These are phyloP conservation scores for Trichosanthes cucumerina DNA, from an alignment of 306 rosid species.

Conservation along the genomic window DNA sequence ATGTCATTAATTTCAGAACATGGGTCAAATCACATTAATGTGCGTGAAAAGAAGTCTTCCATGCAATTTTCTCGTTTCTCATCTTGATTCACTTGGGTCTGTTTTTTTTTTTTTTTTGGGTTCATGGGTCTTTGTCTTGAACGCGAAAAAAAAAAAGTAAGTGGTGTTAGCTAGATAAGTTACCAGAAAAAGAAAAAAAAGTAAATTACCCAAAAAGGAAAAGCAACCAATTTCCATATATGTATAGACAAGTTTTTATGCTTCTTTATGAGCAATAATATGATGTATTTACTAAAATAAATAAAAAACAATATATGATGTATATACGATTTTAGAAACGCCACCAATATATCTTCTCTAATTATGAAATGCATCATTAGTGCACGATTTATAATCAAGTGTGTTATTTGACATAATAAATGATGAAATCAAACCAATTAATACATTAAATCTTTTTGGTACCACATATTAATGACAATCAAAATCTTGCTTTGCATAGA, in stretches of 20 bases:
- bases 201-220: neutral
- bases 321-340: neutral
- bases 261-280: neutral
- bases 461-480: neutral
- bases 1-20: no score
- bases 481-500: neutral
- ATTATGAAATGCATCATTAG: neutral
- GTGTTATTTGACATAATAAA: neutral
- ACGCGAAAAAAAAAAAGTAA: no score
- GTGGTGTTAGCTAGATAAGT: no score
- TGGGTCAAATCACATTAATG: no score
- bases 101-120: no score
- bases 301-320: neutral
- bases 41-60: no score
- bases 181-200: neutral
- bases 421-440: neutral
- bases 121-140: no score
- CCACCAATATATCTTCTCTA: neutral
- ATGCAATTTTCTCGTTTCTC: no score
- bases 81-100: no score
- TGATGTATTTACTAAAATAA: neutral
- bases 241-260: neutral
- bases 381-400: neutral
- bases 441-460: neutral
- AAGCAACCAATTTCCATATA: neutral